Base-by-base conservation (phyloP, 2,329 filamentous ascomycete species). In the Dichotomopilus funicola region DNA sequence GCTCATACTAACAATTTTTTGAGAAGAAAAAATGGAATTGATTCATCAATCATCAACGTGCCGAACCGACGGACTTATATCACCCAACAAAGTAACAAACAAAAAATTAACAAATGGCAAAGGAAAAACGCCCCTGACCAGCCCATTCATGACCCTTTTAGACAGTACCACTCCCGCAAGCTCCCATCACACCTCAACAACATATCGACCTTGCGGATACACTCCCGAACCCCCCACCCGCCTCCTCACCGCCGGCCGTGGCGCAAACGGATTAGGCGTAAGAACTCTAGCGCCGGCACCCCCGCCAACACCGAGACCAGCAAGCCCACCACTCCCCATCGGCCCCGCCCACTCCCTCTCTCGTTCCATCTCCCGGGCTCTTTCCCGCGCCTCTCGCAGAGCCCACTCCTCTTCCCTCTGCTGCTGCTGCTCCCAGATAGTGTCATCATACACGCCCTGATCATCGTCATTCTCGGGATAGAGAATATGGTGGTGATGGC, bases 241-340 rank as follows among this genome's bases (percentile, higher is more conserved):
- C 31, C 41, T 44, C 19, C 11, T 47, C 33, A 49, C n/a, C n/a
- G 54, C 54, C 11, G 57, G 51, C 40, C 51, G 44, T 10, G 51
- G 37, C 7, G 6, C 11, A n/a, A 56, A 59, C 43, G 57, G 50
- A 19, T 56, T 56, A 45, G 10, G 55, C 47, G 2, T 50, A 55
- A 2, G 50, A 55, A 11, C 55, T 53, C 33, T 50, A 49, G 7
- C 40, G 35, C 49, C 54, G 44, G 1, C 37, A 10, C 8, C 13
- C 40, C 11, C 12, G 11, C 11, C 40, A 27, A 27, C 40, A 12
- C 13, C 40, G 10, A 6, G 11, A 11, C 7, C 13, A 42, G 40
- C 40, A 3, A 11, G 6, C 37, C 40, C 33, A 5, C 5, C 45
- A 27, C 41, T 31, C 19, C 27, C 9, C 33, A 13, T 42, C 12